Evolutionary conservation across 176 grass and related monocot species (phyloP).

Genomic region (Hyparrhenia diplandra): DNA sequence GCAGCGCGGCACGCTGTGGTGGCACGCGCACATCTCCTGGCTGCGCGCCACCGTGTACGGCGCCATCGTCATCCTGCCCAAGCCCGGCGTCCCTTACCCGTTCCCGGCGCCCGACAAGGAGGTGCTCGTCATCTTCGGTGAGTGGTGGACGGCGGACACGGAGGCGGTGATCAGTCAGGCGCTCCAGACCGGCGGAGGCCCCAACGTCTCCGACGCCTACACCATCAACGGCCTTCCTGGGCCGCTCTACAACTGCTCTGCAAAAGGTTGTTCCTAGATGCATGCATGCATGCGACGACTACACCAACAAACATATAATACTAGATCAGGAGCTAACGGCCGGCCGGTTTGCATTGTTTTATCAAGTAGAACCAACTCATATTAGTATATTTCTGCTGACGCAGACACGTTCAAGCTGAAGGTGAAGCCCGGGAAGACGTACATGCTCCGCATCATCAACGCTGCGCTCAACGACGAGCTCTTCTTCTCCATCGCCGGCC

Average conservation of each 20-base stretch:
- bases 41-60: constrained; percentile 69
- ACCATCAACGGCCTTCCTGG: constrained; percentile 67
- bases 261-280: constrained; percentile 18
- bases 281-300: too few species aligned
- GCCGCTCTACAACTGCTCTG: constrained; percentile 58
- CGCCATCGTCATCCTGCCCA: constrained; percentile 71
- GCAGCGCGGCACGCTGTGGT: constrained; percentile 87
- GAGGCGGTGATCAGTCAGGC: constrained; percentile 67
- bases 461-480: constrained; percentile 76
- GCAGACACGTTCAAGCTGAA: constrained; percentile 73
- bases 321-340: neutral
- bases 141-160: constrained; percentile 77
- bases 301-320: neutral
- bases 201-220: constrained; percentile 59
- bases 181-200: constrained; percentile 43
- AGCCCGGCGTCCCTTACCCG: constrained; percentile 54
- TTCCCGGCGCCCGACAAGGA: constrained; percentile 67
- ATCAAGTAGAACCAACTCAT: too few species aligned
- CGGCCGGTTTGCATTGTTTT: neutral
- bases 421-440: constrained; percentile 56
- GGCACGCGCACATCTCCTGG: constrained; percentile 89
- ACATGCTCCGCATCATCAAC: constrained; percentile 73
- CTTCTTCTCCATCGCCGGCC: constrained; percentile 71
- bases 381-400: neutral
- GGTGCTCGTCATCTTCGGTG: constrained; percentile 57